Conservation (phyloP, 2,329 filamentous ascomycete genomes). For the Ophiostoma sp. region DNA sequence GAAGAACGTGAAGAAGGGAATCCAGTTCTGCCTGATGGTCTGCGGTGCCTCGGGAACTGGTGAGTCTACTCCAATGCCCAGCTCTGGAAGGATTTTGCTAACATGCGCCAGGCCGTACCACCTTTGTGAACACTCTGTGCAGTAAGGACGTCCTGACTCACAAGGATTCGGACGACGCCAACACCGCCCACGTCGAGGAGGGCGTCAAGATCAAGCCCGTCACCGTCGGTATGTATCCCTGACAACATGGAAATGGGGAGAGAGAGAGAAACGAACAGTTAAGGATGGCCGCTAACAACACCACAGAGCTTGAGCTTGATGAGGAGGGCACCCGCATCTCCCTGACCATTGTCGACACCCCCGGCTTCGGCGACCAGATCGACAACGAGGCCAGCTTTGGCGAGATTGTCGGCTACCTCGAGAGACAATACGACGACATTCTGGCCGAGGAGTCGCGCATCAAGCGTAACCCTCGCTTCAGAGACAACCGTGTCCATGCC, state of each 20-base stretch:
- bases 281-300: slow-evolving; percentile 31
- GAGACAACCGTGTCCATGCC: slow-evolving; percentile 97
- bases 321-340: slow-evolving; percentile 98
- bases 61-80: slow-evolving; percentile 43
- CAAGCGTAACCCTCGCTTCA: slow-evolving; percentile 99
- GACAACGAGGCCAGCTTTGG: slow-evolving; percentile 98
- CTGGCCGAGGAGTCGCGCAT: slow-evolving; percentile 98
- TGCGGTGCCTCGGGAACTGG: slow-evolving; percentile 98
- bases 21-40: slow-evolving; percentile 99
- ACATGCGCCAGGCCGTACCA: slow-evolving; percentile 69
- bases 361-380: slow-evolving; percentile 96
- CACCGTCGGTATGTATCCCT: slow-evolving; percentile 68
- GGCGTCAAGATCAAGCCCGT: slow-evolving; percentile 98
- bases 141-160: slow-evolving; percentile 84
- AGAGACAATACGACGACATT: slow-evolving; percentile 99
- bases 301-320: slow-evolving; percentile 81
- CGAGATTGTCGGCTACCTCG: slow-evolving; percentile 96
- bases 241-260: background rate
- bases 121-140: slow-evolving; percentile 99
- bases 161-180: slow-evolving; percentile 89
- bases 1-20: slow-evolving; percentile 99
- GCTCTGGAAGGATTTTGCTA: background rate
- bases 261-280: no score
- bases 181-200: slow-evolving; percentile 85
- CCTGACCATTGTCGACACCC: slow-evolving; percentile 96